Conservation (phyloP, 257 asterid genomes). For the Petunia secreta region DNA sequence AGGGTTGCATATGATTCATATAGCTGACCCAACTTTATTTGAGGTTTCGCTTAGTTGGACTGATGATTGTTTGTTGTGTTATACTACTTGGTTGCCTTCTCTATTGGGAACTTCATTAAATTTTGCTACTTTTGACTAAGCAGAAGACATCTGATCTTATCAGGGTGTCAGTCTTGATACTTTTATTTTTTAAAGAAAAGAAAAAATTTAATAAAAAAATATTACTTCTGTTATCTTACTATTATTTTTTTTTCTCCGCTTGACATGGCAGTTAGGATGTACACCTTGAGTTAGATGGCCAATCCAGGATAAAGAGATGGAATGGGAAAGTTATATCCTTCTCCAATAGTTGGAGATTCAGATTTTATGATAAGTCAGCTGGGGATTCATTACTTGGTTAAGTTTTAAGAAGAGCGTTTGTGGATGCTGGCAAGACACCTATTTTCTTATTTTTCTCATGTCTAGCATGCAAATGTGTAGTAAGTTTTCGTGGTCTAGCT, state of each 20-base stretch:
- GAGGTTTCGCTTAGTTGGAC: slow-evolving; percentile 1
- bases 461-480: not conserved
- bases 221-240: not conserved
- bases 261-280: slow-evolving; percentile 2
- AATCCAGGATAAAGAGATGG: not conserved
- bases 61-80: not conserved
- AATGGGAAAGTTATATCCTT: not conserved
- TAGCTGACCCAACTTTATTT: not conserved
- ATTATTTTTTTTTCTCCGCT: not conserved
- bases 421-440: not conserved
- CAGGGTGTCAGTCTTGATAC: not conserved
- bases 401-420: not conserved
- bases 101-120: not conserved
- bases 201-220: not conserved
- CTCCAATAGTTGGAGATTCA: not conserved
- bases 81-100: not conserved
- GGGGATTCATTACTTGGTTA: not conserved
- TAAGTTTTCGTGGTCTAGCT: not conserved
- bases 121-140: not conserved
- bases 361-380: not conserved
- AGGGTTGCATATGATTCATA: not conserved
- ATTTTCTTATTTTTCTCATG: not conserved
- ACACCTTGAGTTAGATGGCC: slow-evolving; percentile 8
- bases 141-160: slow-evolving; percentile 2
- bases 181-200: too few species aligned